A percentile compares a stretch with the other conserved stretches of the same genome.
Evolutionary conservation across 2,329 filamentous ascomycete species (phyloP).

Genomic region (Myriosclerotinia duriaeana): DNA sequence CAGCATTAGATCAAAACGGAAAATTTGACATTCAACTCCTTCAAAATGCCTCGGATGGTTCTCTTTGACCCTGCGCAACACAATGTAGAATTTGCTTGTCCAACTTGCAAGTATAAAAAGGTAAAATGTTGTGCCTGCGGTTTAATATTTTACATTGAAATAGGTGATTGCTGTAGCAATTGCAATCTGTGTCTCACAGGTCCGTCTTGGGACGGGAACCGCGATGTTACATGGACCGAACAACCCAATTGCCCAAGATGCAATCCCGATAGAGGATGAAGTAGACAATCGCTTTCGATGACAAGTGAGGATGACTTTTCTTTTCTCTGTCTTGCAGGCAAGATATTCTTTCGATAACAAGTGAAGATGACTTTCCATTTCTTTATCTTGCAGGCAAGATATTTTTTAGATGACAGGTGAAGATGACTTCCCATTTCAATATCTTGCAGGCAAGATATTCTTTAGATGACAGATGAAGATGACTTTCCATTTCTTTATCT

Average conservation of each 20-base stretch:
- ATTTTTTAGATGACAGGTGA: neutral
- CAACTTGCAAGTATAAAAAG: neutral
- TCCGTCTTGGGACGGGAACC: neutral
- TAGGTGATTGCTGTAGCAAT: neutral
- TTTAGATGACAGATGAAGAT: neutral
- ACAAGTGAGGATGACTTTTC: neutral
- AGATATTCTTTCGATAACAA: too few relatives aligned
- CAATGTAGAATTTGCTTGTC: neutral
- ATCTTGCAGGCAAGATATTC: too few relatives aligned
- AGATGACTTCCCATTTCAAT: neutral
- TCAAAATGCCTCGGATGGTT: too few relatives aligned
- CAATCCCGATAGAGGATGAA: too few relatives aligned
- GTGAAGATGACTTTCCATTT: neutral
- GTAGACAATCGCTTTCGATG: too few relatives aligned
- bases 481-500: neutral
- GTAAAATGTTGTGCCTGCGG: slow-evolving; percentile 9
- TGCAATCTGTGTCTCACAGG: neutral
- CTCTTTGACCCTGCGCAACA: too few relatives aligned
- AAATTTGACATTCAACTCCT: too few relatives aligned
- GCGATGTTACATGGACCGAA: neutral
- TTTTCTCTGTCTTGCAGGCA: too few relatives aligned
- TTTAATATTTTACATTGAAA: too few relatives aligned
- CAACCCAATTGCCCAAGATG: too few relatives aligned
- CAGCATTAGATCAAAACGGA: too few relatives aligned
- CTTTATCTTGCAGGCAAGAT: too few relatives aligned